Percentiles rank a stretch among this genome's conserved stretches.
Evolutionary conservation across 805 yeast species (phyloP).

Genomic region (Wickerhamiella musiphila): DNA sequence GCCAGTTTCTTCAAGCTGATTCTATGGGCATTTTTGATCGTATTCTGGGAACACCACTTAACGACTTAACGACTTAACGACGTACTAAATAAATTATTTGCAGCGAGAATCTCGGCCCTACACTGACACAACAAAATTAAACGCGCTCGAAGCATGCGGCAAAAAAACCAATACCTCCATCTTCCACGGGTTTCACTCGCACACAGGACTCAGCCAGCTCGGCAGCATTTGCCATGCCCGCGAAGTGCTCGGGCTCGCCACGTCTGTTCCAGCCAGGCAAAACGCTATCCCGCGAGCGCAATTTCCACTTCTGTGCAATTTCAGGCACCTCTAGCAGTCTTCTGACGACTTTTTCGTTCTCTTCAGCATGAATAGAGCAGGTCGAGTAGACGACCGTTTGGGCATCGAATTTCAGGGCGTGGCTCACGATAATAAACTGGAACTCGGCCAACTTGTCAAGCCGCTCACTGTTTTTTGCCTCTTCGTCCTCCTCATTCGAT

Average conservation of each 20-base stretch:
- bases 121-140: too few species aligned
- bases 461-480: conserved; percentile 27
- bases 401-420: conserved; percentile 62
- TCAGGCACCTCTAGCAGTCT: conserved; percentile 51
- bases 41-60: too few species aligned
- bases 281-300: conserved; percentile 41
- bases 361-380: conserved; percentile 86
- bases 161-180: conserved; percentile 98
- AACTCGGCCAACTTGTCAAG: conserved; percentile 63
- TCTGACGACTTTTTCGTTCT: conserved; percentile 82
- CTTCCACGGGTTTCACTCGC: conserved; percentile 67
- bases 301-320: conserved; percentile 50
- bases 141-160: conserved; percentile 73
- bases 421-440: conserved; percentile 75
- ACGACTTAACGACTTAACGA: too few species aligned
- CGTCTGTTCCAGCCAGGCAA: conserved; percentile 77
- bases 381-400: conserved; percentile 78
- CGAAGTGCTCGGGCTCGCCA: conserved; percentile 59
- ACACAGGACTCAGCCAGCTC: conserved; percentile 71
- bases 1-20: too few species aligned
- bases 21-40: too few species aligned
- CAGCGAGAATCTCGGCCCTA: too few species aligned
- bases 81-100: too few species aligned
- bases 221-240: conserved; percentile 25
- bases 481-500: conserved; percentile 30